Evolutionary conservation across 352 stramenopile genomes (phyloP).

Genomic region (Phytopythium chamaehyphon): DNA sequence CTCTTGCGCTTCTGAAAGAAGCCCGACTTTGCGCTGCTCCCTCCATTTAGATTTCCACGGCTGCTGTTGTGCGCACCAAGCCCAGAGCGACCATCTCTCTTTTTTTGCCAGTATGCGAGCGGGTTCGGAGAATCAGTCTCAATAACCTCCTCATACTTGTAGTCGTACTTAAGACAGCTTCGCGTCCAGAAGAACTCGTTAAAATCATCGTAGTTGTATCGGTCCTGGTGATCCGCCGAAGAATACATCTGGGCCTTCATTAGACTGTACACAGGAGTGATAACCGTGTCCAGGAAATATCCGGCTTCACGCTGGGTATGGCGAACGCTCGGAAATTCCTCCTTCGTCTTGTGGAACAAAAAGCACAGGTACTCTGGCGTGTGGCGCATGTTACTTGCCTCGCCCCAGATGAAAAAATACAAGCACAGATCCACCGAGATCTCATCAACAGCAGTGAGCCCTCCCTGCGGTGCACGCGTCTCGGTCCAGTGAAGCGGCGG

Average conservation of each 20-base stretch:
- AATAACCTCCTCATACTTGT: constrained; percentile 86
- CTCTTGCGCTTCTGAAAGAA: constrained; percentile 61
- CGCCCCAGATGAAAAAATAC: constrained; percentile 99
- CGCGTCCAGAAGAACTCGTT: constrained; percentile 99
- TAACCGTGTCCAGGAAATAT: constrained; percentile 97
- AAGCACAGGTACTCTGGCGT: constrained; percentile 98
- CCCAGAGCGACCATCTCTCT: constrained; percentile 33
- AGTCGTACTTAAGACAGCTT: constrained; percentile 93
- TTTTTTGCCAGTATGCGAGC: constrained; percentile 51
- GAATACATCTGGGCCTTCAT: constrained; percentile 85
- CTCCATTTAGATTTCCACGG: constrained; percentile 19
- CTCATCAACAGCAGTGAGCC: constrained; percentile 85
- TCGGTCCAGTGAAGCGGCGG: constrained; percentile 68
- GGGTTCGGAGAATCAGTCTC: constrained; percentile 69
- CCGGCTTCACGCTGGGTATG: constrained; percentile 86
- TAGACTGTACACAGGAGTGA: constrained; percentile 94
- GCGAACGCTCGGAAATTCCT: constrained; percentile 73
- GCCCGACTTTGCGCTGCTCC: constrained; percentile 10
- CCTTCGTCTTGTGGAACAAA: constrained; percentile 96
- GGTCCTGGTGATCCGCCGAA: constrained; percentile 91
- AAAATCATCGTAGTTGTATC: constrained; percentile 99
- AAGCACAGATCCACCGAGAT: constrained; percentile 87
- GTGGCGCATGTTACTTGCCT: constrained; percentile 96
- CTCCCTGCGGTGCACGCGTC: constrained; percentile 61
- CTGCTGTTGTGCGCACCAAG: constrained; percentile 5